These are phyloP conservation scores for Kalmanozyma brasiliensis DNA, from an alignment of 1,284 basidiomycete genomes.

Conservation along the genomic window DNA sequence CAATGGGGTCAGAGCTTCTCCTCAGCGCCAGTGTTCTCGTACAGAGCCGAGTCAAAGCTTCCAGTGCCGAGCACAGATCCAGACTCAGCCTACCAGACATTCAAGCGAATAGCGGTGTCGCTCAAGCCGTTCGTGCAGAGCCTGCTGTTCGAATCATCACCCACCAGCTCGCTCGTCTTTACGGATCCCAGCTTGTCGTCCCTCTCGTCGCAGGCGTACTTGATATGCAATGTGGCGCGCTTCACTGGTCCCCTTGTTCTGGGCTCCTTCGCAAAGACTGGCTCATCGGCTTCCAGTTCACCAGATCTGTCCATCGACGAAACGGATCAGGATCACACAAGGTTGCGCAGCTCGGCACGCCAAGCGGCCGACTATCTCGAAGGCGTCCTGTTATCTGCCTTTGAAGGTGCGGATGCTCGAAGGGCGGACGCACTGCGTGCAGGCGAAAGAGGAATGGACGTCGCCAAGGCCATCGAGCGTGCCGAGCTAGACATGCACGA, in stretches of 20 bases:
- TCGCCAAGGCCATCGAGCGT: constrained; percentile 38
- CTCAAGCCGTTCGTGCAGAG: constrained; percentile 46
- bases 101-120: constrained; percentile 41
- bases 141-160: constrained; percentile 37
- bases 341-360: constrained; percentile 68
- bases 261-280: constrained; percentile 28
- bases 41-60: constrained; percentile 31
- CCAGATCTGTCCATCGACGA: background rate
- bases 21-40: constrained; percentile 47
- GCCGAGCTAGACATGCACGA: constrained; percentile 40
- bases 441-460: constrained; percentile 42
- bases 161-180: constrained; percentile 40
- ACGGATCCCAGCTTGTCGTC: constrained; percentile 33
- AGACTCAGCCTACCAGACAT: constrained; percentile 47
- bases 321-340: constrained; percentile 20
- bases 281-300: background rate
- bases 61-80: constrained; percentile 29
- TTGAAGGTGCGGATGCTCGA: constrained; percentile 81
- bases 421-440: constrained; percentile 61
- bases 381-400: constrained; percentile 80
- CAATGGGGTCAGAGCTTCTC: constrained; percentile 31
- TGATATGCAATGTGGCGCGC: constrained; percentile 76
- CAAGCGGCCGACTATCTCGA: constrained; percentile 82
- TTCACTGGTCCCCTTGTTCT: constrained; percentile 75
- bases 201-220: constrained; percentile 30